Base-by-base conservation (phyloP, 176 grass and related monocot genomes). In the Oryza brachyantha region DNA sequence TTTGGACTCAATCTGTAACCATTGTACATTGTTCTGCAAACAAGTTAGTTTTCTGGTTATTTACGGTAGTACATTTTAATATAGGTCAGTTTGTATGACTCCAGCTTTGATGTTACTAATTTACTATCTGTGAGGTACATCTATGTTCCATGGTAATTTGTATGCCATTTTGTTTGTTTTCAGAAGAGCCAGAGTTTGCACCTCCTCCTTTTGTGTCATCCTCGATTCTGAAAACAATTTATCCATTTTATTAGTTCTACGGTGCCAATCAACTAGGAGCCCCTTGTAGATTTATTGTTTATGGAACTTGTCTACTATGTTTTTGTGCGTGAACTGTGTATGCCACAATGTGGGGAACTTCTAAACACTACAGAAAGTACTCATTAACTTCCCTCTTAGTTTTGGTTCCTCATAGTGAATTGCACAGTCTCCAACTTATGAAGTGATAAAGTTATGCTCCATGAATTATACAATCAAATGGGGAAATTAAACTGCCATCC, bases 141-240 rank as follows among this genome's bases (percentile, higher is more conserved):
- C 34, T 29, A 3, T 61, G 38, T 61, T 46, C 14, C 37, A 60
- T 5, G 35, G 50, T 17, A 32, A 34, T 21, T 43, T 45, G 4
- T 40, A 27, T 25, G 21, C 26, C 54, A 76, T 46, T 69, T 64
- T 0, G 0, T 46, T 66, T 36, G 35, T 36, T 36, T 6, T 36
- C 5, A 16, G 8, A 83, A 83, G 25, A 1, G 1, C 13, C 21
- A 29, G 54, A 72, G 40, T 26, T 40, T 7, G 3, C 68, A 77
- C 1, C 27, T 81, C 37, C 12, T 32, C 42, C 26, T 11, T 55
- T 84, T 69, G 0, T 60, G 38, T 9, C 48, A 14, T 48, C 54
- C 61, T 64, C 17, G 5, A n/a, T 64, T 82, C 7, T 65, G 59
- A 72, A 78, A 59, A 39, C 66, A 78, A 38, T 14, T 1, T 36